phyloP scores from a whole-genome alignment of 2,329 filamentous ascomycete genomes.

The Xylariales sp. region DNA sequence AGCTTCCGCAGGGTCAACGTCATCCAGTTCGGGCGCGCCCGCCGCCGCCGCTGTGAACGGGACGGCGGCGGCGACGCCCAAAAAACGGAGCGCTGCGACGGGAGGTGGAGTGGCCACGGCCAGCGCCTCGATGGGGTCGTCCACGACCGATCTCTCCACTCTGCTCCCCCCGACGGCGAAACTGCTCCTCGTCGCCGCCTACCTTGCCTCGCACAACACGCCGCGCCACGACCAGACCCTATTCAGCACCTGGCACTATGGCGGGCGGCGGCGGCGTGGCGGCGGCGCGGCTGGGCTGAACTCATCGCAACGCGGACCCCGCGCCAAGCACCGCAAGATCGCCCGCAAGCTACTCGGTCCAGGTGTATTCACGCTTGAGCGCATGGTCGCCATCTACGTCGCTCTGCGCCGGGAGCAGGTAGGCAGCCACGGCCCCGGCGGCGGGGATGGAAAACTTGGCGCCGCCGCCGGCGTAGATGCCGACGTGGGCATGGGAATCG shows the following conservation, averaged over 20 bases:
- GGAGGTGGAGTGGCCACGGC: conserved; percentile 3
- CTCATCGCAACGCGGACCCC: conserved; percentile 20
- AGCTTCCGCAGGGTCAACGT: neutral
- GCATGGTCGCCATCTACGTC: conserved; percentile 73
- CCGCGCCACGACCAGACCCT: conserved; percentile 67
- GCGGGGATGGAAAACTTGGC: conserved; percentile 28
- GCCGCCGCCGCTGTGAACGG: neutral
- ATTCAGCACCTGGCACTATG: conserved; percentile 68
- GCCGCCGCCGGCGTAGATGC: conserved; percentile 37
- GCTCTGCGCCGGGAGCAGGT: conserved; percentile 58
- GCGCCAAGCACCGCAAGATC: conserved; percentile 63
- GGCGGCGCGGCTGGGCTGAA: conserved; percentile 22
- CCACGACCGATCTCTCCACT: conserved; percentile 41
- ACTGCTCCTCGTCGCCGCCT: conserved; percentile 70
- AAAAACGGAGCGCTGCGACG: conserved; percentile 11
- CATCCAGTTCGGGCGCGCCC: neutral
- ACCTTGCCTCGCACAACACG: conserved; percentile 78
- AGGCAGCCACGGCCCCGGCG: conserved; percentile 17
- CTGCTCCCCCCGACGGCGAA: conserved; percentile 70
- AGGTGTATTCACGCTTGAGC: conserved; percentile 71
- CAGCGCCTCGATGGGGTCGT: neutral
- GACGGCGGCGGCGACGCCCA: conserved; percentile 7
- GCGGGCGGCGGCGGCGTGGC: conserved; percentile 44
- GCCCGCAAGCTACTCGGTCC: conserved; percentile 73
- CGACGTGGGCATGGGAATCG: conserved; percentile 61